phyloP scores from a whole-genome alignment of 208 protist species.

The Leishmania aethiopica region DNA sequence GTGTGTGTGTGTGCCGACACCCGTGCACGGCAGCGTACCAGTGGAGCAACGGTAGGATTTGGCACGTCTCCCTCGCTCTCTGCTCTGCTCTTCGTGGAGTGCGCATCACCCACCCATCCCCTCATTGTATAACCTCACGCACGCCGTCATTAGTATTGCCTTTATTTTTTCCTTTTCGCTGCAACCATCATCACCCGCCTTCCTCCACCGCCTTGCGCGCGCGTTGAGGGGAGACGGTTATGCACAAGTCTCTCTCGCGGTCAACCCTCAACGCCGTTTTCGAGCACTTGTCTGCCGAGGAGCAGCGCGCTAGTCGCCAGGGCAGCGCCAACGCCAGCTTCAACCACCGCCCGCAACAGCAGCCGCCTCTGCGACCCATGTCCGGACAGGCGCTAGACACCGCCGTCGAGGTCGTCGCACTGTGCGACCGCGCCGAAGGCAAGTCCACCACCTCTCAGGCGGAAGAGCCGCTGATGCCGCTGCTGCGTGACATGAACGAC shows the following conservation, averaged over 20 bases:
- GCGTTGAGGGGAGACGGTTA: not conserved
- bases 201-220: not conserved
- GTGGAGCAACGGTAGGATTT: not conserved
- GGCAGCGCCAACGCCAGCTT: not conserved
- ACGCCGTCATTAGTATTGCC: not conserved
- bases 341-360: not conserved
- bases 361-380: not conserved
- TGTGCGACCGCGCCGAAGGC: not conserved
- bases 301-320: not conserved
- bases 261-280: slow-evolving; percentile 11
- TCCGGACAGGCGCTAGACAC: not conserved
- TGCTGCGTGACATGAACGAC: not conserved
- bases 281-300: slow-evolving; percentile 1
- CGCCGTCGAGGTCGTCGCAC: not conserved
- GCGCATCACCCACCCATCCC: not conserved
- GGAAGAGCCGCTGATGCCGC: not conserved
- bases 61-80: slow-evolving; percentile 1
- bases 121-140: not conserved
- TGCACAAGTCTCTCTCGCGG: not conserved
- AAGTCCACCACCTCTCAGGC: not conserved
- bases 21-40: not conserved
- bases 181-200: not conserved
- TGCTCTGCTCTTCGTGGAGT: not conserved
- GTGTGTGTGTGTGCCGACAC: not conserved
- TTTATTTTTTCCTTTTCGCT: not conserved